A percentile compares a stretch with the other conserved stretches of the same genome.
Evolutionary conservation across 1,284 basidiomycete genomes (phyloP).

Genomic region (Vanrija sp.): DNA sequence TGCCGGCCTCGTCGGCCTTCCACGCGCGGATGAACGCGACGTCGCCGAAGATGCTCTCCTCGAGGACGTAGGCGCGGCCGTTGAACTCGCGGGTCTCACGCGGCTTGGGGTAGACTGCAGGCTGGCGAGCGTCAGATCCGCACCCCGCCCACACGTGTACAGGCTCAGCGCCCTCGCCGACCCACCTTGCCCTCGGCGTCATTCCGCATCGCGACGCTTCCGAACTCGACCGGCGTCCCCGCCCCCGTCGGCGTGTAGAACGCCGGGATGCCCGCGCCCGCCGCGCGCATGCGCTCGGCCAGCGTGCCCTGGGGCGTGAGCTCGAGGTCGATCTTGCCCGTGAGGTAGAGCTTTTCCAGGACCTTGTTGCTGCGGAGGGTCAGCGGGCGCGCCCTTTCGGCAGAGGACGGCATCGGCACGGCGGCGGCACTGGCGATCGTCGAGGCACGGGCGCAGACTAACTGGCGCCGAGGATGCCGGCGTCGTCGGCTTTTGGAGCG

Average conservation of each 20-base stretch:
- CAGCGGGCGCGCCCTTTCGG: not conserved
- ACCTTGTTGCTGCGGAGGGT: conserved; percentile 44
- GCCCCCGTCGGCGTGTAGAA: conserved; percentile 94
- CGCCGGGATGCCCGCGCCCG: conserved; percentile 90
- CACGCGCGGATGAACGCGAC: conserved; percentile 87
- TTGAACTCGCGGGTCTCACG: conserved; percentile 76
- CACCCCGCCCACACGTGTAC: conserved; percentile 13
- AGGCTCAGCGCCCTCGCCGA: conserved; percentile 48
- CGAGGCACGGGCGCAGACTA: too few species aligned
- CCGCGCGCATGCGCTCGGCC: conserved; percentile 83
- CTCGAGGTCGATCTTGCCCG: conserved; percentile 79
- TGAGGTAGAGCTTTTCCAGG: conserved; percentile 62
- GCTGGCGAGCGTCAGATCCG: conserved; percentile 27
- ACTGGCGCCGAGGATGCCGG: too few species aligned
- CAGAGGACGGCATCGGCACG: not conserved
- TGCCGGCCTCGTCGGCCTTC: conserved; percentile 89
- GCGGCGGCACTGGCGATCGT: not conserved
- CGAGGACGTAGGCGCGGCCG: conserved; percentile 78
- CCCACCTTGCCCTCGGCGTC: conserved; percentile 64
- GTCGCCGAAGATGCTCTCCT: conserved; percentile 80
- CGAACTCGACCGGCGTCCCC: conserved; percentile 17
- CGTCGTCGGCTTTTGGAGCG: too few species aligned
- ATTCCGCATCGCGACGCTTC: conserved; percentile 49
- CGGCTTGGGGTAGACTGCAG: conserved; percentile 64
- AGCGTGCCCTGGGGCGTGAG: conserved; percentile 87